Base-by-base conservation (phyloP, 192 early-diverging fungal species). In the Coemansia sp. region DNA sequence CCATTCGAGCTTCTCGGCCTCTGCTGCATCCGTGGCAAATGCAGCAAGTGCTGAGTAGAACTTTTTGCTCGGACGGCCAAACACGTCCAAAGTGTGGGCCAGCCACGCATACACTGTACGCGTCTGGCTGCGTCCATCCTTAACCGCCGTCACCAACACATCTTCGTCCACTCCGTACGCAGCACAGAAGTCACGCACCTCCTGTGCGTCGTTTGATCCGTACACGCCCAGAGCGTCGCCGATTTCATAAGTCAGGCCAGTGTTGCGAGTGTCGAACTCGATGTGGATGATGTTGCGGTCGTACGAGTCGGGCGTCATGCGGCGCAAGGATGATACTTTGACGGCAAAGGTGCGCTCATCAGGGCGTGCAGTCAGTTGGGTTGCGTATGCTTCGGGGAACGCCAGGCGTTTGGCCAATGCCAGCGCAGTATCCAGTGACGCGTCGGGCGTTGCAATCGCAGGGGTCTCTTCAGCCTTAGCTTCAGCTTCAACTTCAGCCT, bases 231-330 rank as follows among this genome's bases (percentile, higher is more conserved):
- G 84, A 31, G 95, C 95, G 68, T 96, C 94, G 45, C 95, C 94
- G 25, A 98, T 86, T 50, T 94, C 91, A 72, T 98, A 98, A 57
- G 87, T 90, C 61, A 98, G 78, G 39, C 84, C 88, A 5, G 90
- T 91, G 52, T 77, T 82, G 41, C 82, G 83, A 22, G 89, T 92
- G 67, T 96, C 95, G 68, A 98, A 92, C 75, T 98, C 95, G 38
- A 98, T 85, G 76, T 98, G 95, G 88, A 98, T 94, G 12, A 98
- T 91, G 69, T 96, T 94, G 65, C 95, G 93, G 67, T 98, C 95
- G 80, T 98, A 98, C 37, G 78, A 71, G 5, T 72, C 70, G 6
- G 95, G 94, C 6, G 95, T 98, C 59, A 98, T 82, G n/a, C 94
- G 90, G 49, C 66, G 64, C 43, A 68, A 39, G 17, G 72, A 47